Evolutionary conservation across 1,284 basidiomycete genomes (phyloP), one percentile per base, ranked within the genome.

Genomic region (Naganishia sp.): DNA sequence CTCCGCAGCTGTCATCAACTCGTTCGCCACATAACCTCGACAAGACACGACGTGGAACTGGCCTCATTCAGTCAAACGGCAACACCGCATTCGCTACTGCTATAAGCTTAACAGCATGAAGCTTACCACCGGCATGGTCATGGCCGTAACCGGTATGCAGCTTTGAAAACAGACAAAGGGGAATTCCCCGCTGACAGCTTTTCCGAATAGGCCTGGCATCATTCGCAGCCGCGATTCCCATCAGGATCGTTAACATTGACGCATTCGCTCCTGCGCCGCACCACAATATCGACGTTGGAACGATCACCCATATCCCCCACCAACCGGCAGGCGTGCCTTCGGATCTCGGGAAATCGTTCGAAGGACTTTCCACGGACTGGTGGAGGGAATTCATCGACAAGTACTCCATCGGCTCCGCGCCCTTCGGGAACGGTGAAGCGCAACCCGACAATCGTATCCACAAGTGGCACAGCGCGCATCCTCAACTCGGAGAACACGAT

Each of bases 311-410:
- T 16, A 23, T 49, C 46, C 25, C 44, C 11, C 55, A 46, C 28
- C 7, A 28, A 4, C 33, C 28, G 6, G 43, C 23, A 18, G 56
- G 28, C 18, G 21, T 28, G 31, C 36, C 36, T 39, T 13, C 36
- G 11, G 56, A 49, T n/a, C 45, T 36, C 45, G 56, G 56, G 4
- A 48, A 46, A n/a, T 15, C 13, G 15, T 16, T 55, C 7, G 53
- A 42, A 15, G 56, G 45, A 23, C 31, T 59, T n/a, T 46, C 56
- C 9, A 36, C 56, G 3, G 36, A 21, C 28, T 61, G 59, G 59
- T 43, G 46, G 59, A 61, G 50, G 39, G 48, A 61, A 18, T 61
- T 61, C 39, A 48, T 42, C 36, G 48, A 61, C 33, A 61, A 61
- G 36, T 52, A 61, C 39, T 10, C 59, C 6, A 49, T 39, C 39